Evolutionary conservation across 2,329 filamentous ascomycete genomes (phyloP).

Genomic region (Emmonsiellopsis sp.): DNA sequence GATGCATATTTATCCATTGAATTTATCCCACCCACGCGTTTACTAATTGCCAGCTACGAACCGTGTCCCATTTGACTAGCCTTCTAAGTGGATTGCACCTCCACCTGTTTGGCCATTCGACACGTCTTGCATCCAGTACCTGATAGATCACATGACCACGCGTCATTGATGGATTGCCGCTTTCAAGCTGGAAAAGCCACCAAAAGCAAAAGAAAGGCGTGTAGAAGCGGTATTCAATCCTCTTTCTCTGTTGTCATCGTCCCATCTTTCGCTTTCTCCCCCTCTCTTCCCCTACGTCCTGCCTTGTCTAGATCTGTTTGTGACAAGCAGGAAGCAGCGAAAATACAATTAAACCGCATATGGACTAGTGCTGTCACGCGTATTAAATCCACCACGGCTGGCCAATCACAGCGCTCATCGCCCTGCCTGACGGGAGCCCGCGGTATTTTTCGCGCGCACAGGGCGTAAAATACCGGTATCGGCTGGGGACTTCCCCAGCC

Average conservation of each 20-base stretch:
- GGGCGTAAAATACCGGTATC: background rate
- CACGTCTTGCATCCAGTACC: background rate
- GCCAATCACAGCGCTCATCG: slow-evolving; percentile 7
- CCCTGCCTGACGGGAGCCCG: no score
- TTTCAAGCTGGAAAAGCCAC: background rate
- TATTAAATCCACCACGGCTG: background rate
- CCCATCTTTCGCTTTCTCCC: no score
- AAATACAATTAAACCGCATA: background rate
- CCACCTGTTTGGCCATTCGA: background rate
- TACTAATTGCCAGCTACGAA: no score
- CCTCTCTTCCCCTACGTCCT: no score
- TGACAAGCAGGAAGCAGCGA: background rate
- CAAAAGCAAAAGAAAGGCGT: no score
- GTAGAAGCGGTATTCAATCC: no score
- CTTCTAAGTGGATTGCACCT: background rate
- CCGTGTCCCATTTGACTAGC: no score
- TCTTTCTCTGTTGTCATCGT: no score
- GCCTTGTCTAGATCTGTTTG: no score
- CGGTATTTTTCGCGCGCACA: background rate
- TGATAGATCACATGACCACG: background rate
- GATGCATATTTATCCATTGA: no score
- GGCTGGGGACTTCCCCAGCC: background rate
- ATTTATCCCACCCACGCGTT: no score
- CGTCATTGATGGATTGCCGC: background rate
- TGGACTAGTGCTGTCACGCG: background rate